Evolutionary conservation across 2,329 filamentous ascomycete genomes (phyloP), one percentile per base, ranked within the genome.

Genomic region (Colletotrichum filicis): DNA sequence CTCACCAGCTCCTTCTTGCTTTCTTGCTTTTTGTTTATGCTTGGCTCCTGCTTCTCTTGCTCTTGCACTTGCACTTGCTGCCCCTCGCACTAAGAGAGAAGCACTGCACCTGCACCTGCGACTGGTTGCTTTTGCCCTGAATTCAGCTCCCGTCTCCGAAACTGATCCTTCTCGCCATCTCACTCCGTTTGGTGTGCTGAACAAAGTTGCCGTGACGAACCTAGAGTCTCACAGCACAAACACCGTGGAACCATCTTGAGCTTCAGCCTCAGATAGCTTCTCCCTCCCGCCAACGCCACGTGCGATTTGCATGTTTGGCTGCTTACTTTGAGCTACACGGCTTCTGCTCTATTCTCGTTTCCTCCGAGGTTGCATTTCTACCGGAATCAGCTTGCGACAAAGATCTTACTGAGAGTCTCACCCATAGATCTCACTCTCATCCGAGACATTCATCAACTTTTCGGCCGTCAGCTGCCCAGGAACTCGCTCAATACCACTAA

Each of bases 291-390:
- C 24, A 42, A 46, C 52, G 24, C 22, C 52, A 57, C 62, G 52
- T 65, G 35, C 24, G n/a, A 46, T 22, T 22, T 22, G 42, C 32
- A 46, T 24, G 16, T 30, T 22, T 11, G 14, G 22, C 49, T 49
- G 68, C 26, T 59, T 53, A 64, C 19, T 46, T n/a, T 42, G n/a
- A 58, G 57, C 28, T 55, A 32, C 55, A 11, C 42, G 19, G 12
- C 9, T 49, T 63, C 55, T 56, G 70, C 70, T 64, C 26, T 55
- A 42, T 69, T 60, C 14, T 64, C 59, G 26, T 60, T 49, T 46
- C n/a, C n/a, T 60, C 37, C 46, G 19, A 4, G n/a, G 30, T 64
- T 24, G n/a, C 4, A 7, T 28, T 19, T 19, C 14, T 5, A 12
- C 16, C 58, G 35, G 32, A 1, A 64, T 63, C 37, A 66, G 53